These are phyloP conservation scores for Naganishia friedmannii DNA, from an alignment of 768 basidiomycete species.

Conservation along the genomic window DNA sequence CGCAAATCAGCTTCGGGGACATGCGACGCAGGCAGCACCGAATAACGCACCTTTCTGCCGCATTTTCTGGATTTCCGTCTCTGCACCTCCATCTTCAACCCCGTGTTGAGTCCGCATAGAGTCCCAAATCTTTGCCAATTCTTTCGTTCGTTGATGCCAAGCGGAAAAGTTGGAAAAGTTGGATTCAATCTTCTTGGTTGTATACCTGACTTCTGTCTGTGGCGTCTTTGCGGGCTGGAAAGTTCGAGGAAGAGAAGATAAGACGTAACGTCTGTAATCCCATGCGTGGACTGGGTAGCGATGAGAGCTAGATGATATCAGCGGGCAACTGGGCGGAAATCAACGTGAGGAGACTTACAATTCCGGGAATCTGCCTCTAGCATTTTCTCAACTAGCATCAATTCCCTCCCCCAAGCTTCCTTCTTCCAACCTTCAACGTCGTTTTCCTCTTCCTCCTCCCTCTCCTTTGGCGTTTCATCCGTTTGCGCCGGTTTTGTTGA, in stretches of 20 bases:
- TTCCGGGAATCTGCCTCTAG: constrained; percentile 86
- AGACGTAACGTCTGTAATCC: constrained; percentile 85
- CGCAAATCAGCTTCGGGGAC: not conserved
- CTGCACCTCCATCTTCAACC: not conserved
- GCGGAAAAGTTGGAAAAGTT: constrained; percentile 98
- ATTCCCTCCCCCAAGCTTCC: constrained; percentile 76
- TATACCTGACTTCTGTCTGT: constrained; percentile 76
- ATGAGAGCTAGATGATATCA: not conserved
- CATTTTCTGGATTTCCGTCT: constrained; percentile 56
- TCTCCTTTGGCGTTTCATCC: not conserved
- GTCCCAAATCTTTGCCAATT: constrained; percentile 67
- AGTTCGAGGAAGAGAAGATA: constrained; percentile 64
- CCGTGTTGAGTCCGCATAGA: constrained; percentile 54
- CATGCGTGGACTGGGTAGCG: constrained; percentile 77
- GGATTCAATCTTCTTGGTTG: constrained; percentile 81
- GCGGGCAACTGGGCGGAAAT: not conserved
- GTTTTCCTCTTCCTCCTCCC: constrained; percentile 47
- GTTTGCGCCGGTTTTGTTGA: not conserved
- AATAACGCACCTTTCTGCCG: constrained; percentile 65
- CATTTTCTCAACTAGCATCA: constrained; percentile 86
- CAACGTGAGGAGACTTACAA: constrained; percentile 60
- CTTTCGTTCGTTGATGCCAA: constrained; percentile 94
- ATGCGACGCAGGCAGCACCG: not conserved
- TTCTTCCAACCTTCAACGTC: constrained; percentile 65
- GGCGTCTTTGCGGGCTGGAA: constrained; percentile 54